Conservation (phyloP, 139 green algal species). For the Helicosporidium sp. region DNA sequence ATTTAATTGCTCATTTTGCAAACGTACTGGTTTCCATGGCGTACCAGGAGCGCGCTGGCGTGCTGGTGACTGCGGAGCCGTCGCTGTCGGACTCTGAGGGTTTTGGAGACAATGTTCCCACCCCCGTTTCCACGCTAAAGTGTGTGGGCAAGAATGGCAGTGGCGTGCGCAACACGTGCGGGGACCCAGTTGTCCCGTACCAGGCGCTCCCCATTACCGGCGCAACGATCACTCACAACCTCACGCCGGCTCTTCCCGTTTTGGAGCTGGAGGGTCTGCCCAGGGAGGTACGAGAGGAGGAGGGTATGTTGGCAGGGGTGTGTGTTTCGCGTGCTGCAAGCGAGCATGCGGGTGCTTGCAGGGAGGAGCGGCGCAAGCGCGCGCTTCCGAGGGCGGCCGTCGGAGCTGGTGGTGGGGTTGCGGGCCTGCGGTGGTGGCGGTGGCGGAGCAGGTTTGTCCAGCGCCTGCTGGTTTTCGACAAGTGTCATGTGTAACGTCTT, state of each 20-base stretch:
- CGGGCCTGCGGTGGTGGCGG: too few relatives aligned
- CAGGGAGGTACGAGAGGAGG: slow-evolving; percentile 33
- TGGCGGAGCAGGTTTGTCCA: too few relatives aligned
- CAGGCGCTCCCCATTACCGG: slow-evolving; percentile 54
- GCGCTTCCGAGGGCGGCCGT: not conserved
- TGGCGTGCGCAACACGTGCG: not conserved
- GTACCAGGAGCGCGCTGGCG: too few relatives aligned
- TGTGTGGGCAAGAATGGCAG: not conserved
- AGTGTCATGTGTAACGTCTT: too few relatives aligned
- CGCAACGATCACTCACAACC: slow-evolving; percentile 41
- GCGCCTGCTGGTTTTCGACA: too few relatives aligned
- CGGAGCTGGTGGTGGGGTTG: not conserved
- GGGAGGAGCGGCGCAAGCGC: not conserved
- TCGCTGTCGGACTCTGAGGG: too few relatives aligned
- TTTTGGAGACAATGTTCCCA: too few relatives aligned
- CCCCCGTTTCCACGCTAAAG: slow-evolving; percentile 4
- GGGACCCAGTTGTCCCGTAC: slow-evolving; percentile 36
- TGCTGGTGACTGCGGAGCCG: too few relatives aligned
- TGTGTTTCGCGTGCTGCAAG: too few relatives aligned
- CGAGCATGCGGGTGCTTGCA: too few relatives aligned
- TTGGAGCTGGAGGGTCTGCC: slow-evolving; percentile 27
- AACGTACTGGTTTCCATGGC: too few relatives aligned
- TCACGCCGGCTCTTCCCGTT: slow-evolving; percentile 35
- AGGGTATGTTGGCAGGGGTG: not conserved
- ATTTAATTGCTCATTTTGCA: too few relatives aligned